Percentiles rank a stretch among this genome's conserved stretches.
Conservation (phyloP, 805 yeast genomes). For the Wickerhamiella azymoides region DNA sequence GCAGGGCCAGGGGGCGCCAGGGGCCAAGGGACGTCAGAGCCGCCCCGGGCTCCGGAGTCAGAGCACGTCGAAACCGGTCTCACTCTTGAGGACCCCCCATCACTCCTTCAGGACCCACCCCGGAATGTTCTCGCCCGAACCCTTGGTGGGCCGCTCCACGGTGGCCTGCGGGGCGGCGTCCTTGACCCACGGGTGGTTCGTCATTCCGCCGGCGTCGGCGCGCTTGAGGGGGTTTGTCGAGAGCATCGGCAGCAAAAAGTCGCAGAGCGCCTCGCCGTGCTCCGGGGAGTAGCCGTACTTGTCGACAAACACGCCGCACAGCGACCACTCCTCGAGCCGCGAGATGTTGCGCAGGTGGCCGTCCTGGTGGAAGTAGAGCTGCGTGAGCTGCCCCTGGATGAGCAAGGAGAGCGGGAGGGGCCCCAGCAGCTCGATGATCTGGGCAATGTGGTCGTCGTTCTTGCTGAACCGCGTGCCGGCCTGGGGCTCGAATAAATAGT, state of each 20-base stretch:
- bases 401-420: conserved; percentile 46
- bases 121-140: conserved; percentile 73
- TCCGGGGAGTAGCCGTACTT: conserved; percentile 61
- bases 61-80: no score
- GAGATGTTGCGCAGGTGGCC: conserved; percentile 67
- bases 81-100: no score
- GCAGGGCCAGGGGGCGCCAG: no score
- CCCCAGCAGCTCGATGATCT: conserved; percentile 74
- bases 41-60: no score
- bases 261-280: conserved; percentile 61
- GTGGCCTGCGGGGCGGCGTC: conserved; percentile 64
- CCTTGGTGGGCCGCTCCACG: conserved; percentile 62
- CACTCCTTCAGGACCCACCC: conserved; percentile 56
- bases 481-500: conserved; percentile 83
- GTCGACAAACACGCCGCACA: conserved; percentile 65
- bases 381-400: conserved; percentile 45
- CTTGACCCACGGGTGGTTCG: conserved; percentile 68
- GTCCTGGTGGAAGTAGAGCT: conserved; percentile 47
- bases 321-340: conserved; percentile 79
- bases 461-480: conserved; percentile 46
- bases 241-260: conserved; percentile 75
- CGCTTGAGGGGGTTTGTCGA: conserved; percentile 61
- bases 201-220: conserved; percentile 93
- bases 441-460: conserved; percentile 95
- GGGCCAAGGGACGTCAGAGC: no score